phyloP scores from a whole-genome alignment of 179 eudicot species.

The Gypsophila paniculata region DNA sequence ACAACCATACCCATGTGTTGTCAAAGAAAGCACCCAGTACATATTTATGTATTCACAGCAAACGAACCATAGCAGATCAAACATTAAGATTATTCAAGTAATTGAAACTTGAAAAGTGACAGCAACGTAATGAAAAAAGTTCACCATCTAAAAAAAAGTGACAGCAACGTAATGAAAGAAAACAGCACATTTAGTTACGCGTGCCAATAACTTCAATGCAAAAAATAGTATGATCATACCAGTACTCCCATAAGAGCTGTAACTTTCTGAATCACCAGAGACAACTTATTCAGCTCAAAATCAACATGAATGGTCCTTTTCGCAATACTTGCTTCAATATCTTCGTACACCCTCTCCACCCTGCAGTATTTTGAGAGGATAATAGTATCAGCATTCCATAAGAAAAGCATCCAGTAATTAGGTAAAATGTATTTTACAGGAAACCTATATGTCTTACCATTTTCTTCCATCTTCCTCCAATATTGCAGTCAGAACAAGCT shows the following conservation, averaged over 20 bases:
- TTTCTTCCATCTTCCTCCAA: constrained; percentile 81
- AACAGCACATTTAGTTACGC: neutral
- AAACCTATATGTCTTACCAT: constrained; percentile 50
- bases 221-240: constrained; percentile 47
- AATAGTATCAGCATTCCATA: neutral
- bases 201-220: neutral
- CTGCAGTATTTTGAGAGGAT: constrained; percentile 32
- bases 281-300: constrained; percentile 59
- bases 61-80: neutral
- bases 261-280: constrained; percentile 79
- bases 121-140: neutral
- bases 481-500: constrained; percentile 60
- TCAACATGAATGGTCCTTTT: constrained; percentile 45
- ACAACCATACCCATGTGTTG: no score
- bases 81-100: neutral
- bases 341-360: constrained; percentile 86
- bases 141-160: neutral
- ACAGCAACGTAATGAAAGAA: neutral
- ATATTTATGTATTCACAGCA: neutral
- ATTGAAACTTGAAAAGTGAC: neutral
- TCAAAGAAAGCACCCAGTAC: neutral
- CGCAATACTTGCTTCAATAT: constrained; percentile 49
- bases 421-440: neutral
- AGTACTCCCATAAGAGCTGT: constrained; percentile 87
- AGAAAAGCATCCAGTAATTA: neutral